A percentile compares a stretch with the other conserved stretches of the same genome.
These are phyloP conservation scores for Polygonum aviculare DNA, from an alignment of 148 eudicot species.

Conservation along the genomic window DNA sequence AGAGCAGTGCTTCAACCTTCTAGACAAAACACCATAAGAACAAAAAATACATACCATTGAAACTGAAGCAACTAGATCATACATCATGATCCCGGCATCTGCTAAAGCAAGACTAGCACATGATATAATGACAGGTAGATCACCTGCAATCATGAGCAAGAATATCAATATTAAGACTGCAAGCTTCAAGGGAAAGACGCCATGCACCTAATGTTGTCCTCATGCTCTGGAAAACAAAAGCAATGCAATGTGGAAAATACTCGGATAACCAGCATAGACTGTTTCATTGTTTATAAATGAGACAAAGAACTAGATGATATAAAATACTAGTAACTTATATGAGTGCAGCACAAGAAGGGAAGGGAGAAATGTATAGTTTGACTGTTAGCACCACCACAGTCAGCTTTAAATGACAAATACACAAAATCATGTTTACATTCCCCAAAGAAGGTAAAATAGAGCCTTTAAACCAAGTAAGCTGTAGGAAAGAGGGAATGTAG, in stretches of 20 bases:
- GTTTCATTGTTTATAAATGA: background rate
- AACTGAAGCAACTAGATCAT: constrained; percentile 86
- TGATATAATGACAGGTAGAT: constrained; percentile 89
- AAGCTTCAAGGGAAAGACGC: background rate
- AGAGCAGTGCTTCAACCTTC: background rate
- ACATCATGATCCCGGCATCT: constrained; percentile 95
- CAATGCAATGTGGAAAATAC: background rate
- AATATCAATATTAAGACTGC: background rate
- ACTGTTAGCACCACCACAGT: background rate
- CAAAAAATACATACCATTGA: constrained; percentile 62
- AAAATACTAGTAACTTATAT: background rate
- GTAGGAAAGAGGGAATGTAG: background rate
- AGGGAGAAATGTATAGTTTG: background rate
- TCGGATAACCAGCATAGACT: background rate
- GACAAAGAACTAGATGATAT: background rate
- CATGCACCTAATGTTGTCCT: background rate
- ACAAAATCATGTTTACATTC: background rate
- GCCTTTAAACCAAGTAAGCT: background rate
- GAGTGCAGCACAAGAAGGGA: background rate
- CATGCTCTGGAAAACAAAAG: background rate
- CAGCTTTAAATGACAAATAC: background rate
- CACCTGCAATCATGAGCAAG: constrained; percentile 45
- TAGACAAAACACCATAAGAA: background rate
- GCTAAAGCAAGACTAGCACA: constrained; percentile 98
- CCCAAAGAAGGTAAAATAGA: background rate